Evolutionary conservation across 768 basidiomycete species (phyloP).

Genomic region (Amanita rubescens): DNA sequence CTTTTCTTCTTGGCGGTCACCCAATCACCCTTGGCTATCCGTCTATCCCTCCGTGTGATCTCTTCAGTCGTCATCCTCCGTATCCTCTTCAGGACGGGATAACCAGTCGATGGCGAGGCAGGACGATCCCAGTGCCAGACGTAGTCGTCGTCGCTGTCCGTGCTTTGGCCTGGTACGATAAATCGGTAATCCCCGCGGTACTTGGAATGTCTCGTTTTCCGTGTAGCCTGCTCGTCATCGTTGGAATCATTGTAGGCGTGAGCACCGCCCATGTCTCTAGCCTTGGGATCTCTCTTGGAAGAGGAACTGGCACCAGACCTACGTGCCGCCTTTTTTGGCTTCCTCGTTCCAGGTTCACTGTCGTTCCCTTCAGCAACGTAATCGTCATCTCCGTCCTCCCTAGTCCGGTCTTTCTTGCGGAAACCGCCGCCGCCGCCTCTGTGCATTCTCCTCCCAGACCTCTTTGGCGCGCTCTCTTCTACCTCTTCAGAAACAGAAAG

Average conservation of each 20-base stretch:
- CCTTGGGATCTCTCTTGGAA: slow-evolving; percentile 28
- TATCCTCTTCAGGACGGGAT: slow-evolving; percentile 1
- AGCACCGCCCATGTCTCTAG: slow-evolving; percentile 19
- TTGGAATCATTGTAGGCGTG: slow-evolving; percentile 15
- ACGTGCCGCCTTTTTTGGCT: slow-evolving; percentile 17
- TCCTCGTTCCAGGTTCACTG: slow-evolving; percentile 13
- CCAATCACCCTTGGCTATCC: slow-evolving; percentile 1
- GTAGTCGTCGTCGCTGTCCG: slow-evolving; percentile 6
- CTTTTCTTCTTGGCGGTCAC: slow-evolving; percentile 1
- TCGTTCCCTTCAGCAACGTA: slow-evolving; percentile 15
- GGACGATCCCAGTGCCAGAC: slow-evolving; percentile 4
- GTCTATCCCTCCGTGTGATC: not conserved
- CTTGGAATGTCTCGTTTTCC: slow-evolving; percentile 8
- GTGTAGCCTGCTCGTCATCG: slow-evolving; percentile 15
- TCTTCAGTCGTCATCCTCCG: slow-evolving; percentile 5
- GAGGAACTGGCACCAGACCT: slow-evolving; percentile 7
- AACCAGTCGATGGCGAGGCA: not conserved
- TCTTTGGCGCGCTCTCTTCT: not conserved
- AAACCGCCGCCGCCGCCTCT: not conserved
- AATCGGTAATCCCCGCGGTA: not conserved
- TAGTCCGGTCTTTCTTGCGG: slow-evolving; percentile 2
- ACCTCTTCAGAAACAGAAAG: slow-evolving; percentile 1
- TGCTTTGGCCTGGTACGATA: not conserved
- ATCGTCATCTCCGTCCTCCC: slow-evolving; percentile 11
- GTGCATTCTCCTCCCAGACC: not conserved